These are phyloP conservation scores for Microsporum ferrugineum DNA, from an alignment of 2,329 filamentous ascomycete genomes.

Conservation along the genomic window DNA sequence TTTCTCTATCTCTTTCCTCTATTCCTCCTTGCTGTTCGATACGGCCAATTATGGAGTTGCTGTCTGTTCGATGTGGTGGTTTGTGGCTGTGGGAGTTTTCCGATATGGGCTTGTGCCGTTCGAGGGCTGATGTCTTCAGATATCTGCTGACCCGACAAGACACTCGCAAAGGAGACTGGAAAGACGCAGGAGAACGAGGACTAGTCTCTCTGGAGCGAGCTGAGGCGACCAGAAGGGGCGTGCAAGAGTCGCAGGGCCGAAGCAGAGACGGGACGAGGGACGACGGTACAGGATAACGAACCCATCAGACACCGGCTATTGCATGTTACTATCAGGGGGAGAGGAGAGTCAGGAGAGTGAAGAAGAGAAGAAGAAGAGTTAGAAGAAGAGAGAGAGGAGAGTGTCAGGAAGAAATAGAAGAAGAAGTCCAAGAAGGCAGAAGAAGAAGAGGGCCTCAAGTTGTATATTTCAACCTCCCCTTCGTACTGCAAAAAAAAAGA, in stretches of 20 bases:
- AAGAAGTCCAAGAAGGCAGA: conserved; percentile 21
- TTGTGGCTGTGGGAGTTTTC: background rate
- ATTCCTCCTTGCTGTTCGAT: background rate
- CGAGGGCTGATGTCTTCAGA: too few species aligned
- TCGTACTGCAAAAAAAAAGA: background rate
- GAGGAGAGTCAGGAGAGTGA: background rate
- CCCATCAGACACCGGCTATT: conserved; percentile 26
- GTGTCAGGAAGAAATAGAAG: conserved; percentile 18
- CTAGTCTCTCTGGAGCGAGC: conserved; percentile 15
- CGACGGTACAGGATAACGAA: conserved; percentile 23
- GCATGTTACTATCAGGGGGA: conserved; percentile 20
- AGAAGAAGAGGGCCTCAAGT: conserved; percentile 11
- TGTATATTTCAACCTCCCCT: too few species aligned
- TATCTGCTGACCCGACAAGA: too few species aligned
- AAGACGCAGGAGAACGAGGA: background rate
- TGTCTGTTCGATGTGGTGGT: background rate
- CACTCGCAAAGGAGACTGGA: too few species aligned
- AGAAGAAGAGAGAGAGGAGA: conserved; percentile 20
- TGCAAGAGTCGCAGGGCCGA: conserved; percentile 41
- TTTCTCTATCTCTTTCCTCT: background rate
- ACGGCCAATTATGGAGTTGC: background rate
- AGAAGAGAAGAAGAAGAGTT: conserved; percentile 32
- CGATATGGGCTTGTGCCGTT: background rate
- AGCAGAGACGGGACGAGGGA: conserved; percentile 35
- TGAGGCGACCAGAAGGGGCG: conserved; percentile 36